Conservation (phyloP, 768 basidiomycete genomes). For the Amanita molliuscula region DNA sequence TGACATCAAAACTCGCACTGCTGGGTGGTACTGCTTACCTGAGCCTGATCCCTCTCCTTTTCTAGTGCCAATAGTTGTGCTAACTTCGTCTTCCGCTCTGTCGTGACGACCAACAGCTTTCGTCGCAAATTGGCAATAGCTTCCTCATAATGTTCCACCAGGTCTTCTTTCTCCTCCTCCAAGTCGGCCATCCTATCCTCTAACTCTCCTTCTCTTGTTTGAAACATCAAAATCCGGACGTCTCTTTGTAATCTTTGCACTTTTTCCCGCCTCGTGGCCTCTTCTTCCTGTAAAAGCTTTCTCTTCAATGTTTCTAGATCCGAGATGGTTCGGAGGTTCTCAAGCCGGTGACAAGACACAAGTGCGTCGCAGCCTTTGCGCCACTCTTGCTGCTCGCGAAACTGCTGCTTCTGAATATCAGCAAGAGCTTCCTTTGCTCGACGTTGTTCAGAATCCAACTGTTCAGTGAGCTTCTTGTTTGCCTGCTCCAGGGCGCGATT, state of each 20-base stretch:
- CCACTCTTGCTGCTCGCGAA: conserved; percentile 48
- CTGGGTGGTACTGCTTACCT: conserved; percentile 24
- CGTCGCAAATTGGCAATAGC: conserved; percentile 19
- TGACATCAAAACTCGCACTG: not conserved
- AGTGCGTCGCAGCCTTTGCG: conserved; percentile 52
- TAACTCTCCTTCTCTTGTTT: conserved; percentile 49
- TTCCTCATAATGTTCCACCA: conserved; percentile 15
- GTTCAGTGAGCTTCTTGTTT: conserved; percentile 42
- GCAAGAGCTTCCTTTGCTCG: conserved; percentile 31
- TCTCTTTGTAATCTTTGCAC: conserved; percentile 54
- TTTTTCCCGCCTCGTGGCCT: conserved; percentile 44
- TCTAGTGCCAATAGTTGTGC: conserved; percentile 27
- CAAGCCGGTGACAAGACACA: conserved; percentile 52
- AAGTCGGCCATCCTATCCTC: conserved; percentile 41
- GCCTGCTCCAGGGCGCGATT: conserved; percentile 56
- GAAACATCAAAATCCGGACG: conserved; percentile 57
- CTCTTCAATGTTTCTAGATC: conserved; percentile 45
- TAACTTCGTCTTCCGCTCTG: conserved; percentile 28
- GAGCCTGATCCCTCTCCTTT: conserved; percentile 33
- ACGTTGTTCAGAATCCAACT: conserved; percentile 31
- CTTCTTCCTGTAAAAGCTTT: conserved; percentile 43
- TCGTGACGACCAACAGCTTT: conserved; percentile 21
- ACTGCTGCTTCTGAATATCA: conserved; percentile 38
- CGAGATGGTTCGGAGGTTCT: conserved; percentile 45
- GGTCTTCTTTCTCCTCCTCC: conserved; percentile 33